phyloP scores from a whole-genome alignment of 176 grass and related monocot genomes.

The Oryza nivara region DNA sequence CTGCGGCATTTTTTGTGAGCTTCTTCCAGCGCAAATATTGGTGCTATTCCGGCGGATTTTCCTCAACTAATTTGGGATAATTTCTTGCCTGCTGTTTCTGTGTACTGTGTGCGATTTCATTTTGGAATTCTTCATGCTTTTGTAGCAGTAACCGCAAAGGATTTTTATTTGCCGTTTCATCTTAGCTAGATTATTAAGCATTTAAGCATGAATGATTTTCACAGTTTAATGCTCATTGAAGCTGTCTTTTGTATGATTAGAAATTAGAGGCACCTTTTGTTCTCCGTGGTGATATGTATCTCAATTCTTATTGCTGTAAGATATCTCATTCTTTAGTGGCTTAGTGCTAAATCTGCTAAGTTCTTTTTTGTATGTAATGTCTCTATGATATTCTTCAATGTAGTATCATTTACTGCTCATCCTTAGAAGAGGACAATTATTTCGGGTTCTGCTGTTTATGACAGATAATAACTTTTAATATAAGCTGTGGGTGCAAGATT shows the following conservation, averaged over 20 bases:
- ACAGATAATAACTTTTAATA: neutral
- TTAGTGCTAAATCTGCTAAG: neutral
- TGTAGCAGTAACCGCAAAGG: neutral
- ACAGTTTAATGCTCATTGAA: neutral
- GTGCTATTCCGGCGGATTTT: neutral
- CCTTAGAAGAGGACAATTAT: neutral
- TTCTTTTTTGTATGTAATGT: neutral
- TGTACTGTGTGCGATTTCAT: neutral
- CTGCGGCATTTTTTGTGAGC: neutral
- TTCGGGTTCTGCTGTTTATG: neutral
- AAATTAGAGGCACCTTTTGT: neutral
- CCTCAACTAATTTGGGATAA: neutral
- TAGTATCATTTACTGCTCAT: conserved; percentile 17
- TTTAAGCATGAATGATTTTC: neutral
- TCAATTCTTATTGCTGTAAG: neutral
- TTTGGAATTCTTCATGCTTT: neutral
- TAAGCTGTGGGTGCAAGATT: neutral
- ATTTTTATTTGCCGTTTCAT: neutral
- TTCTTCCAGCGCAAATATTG: neutral
- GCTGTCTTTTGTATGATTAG: too few species aligned
- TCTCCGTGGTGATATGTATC: neutral
- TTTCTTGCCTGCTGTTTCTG: neutral
- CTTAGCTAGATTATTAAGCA: neutral
- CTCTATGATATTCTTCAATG: neutral
- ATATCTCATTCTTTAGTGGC: neutral